Evolutionary conservation across 441 rosid species (phyloP).

Genomic region (Jatropha multifida): DNA sequence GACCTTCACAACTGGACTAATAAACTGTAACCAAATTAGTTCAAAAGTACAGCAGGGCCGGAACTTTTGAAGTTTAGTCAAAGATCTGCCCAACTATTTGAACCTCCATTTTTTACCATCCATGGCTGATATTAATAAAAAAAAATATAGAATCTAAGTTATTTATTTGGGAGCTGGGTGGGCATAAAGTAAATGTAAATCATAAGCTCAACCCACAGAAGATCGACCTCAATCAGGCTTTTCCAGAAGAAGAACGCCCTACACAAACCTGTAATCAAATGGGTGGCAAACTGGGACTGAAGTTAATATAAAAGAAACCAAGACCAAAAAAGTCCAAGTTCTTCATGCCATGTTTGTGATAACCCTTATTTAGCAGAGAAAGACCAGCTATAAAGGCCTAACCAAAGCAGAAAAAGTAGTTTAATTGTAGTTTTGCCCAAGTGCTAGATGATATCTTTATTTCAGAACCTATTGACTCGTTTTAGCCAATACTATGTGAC

Average conservation of each 20-base stretch:
- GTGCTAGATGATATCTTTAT: neutral
- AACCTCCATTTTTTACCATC: neutral
- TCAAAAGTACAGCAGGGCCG: neutral
- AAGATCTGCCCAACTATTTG: neutral
- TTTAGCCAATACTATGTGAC: neutral
- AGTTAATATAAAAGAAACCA: neutral
- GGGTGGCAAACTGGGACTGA: neutral
- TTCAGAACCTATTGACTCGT: neutral
- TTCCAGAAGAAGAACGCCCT: neutral
- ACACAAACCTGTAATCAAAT: neutral
- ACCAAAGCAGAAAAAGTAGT: neutral
- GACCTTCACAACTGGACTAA: conserved; percentile 4
- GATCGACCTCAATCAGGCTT: neutral
- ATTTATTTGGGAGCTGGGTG: neutral
- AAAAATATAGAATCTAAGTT: neutral
- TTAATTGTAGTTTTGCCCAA: neutral
- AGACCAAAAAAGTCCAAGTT: neutral
- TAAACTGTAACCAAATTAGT: neutral
- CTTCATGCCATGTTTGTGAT: neutral
- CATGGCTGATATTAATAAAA: neutral
- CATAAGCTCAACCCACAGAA: neutral
- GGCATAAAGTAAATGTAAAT: neutral
- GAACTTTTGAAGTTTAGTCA: neutral
- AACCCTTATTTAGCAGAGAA: neutral
- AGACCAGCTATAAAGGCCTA: neutral